Base-by-base conservation (phyloP, 805 yeast genomes). In the Spathaspora girioi region DNA sequence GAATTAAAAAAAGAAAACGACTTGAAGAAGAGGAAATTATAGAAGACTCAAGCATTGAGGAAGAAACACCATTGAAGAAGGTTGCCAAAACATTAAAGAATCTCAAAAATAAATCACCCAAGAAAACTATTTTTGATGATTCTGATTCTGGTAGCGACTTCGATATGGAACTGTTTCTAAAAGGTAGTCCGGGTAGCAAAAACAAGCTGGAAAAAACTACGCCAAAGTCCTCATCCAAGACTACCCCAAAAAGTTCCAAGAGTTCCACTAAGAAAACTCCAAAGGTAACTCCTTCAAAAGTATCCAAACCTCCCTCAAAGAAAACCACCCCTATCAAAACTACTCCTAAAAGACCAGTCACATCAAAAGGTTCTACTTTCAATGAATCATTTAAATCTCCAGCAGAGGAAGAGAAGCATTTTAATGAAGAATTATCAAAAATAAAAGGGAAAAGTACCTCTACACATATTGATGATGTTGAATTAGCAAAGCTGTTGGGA, bases 401-500 rank as follows among this genome's bases (percentile, higher is more conserved):
- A 8, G 58, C 61, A 19, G 68, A 66, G 32, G 71, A 68, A 45
- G 56, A 54, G 9, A 50, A 47, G 3, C 57, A 61, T 48, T 68
- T 67, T 51, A 69, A 69, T 51, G 49, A 55, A 17, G 55, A 52
- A 26, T 56, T 63, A 45, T 50, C 48, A 17, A 48, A 54, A n/a
- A 62, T 62, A 9, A 56, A 57, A 38, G 48, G 56, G 2, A 49
- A 52, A 9, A 44, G 42, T 12, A 40, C 50, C 6, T 46, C 47
- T 43, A 1, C 46, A 49, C 45, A 23, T 49, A 20, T 18, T 11
- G 38, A 26, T 10, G 43, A 43, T n/a, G 17, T 46, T 17, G 69
- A 62, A 7, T 68, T 76, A 52, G 76, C 77, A 1, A 60, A 73
- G 23, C 68, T 68, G 38, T 58, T 74, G 47, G 66, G 71, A 4